Evolutionary conservation across 2,329 filamentous ascomycete species (phyloP), one percentile per base, ranked within the genome.

Genomic region (Verticillium nubilum): DNA sequence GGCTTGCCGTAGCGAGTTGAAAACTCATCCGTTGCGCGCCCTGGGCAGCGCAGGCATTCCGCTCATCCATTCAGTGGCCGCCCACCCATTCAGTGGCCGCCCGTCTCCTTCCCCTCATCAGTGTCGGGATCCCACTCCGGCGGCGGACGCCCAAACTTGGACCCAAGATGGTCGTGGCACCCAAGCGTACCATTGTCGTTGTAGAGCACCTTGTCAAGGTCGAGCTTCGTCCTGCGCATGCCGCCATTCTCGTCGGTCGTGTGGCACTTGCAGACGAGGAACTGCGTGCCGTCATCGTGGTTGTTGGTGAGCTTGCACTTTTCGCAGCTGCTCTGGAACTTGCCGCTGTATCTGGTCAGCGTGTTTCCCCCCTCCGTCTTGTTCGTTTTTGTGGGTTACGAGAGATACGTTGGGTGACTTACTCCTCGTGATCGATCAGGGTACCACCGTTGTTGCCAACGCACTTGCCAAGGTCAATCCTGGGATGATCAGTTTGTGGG

Each of bases 201-300:
- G 56, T 57, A 52, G 26, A 57, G 35, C n/a, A 57, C 56, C 37
- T 33, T 19, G 37, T 28, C 42, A n/a, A 57, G 56, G 56, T 57
- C 42, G 27, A 57, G 6, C 37, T 35, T 52, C 13, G 35, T 52
- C 56, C 52, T 19, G 27, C 19, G 56, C 56, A 10, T 31, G 23
- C 26, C 27, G 25, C 33, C 54, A 13, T n/a, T 50, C 37, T 50
- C 37, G n/a, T 27, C 28, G n/a, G 28, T 15, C 35, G 23, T 42
- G 35, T 17, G 23, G 42, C 56, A 57, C 17, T 26, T 7, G 28
- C 56, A 57, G 17, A 25, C 42, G 37, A 57, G 42, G 56, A 19
- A 57, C 37, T 57, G 37, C 9, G 56, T 57, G 37, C 56, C 42
- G 56, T 57, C 37, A 4, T 57, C n/a, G 56, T 52, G 42, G 26